Conservation (phyloP, 1,284 basidiomycete genomes). For the Fomitopsis palustris region DNA sequence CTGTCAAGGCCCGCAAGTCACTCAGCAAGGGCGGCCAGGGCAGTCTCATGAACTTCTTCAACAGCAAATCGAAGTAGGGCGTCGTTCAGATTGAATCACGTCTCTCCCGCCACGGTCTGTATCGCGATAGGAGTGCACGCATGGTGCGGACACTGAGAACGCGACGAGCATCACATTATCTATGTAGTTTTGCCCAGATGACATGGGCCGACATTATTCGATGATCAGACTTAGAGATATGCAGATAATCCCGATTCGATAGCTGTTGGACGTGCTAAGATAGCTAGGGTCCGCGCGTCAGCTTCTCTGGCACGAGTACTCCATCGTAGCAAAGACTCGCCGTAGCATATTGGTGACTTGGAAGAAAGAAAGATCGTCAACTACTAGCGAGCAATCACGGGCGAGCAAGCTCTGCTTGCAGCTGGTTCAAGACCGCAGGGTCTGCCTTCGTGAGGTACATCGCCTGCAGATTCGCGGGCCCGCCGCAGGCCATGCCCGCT, state of each 20-base stretch:
- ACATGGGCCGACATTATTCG: too few relatives aligned
- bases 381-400: too few relatives aligned
- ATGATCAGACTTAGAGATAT: too few relatives aligned
- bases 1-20: constrained; percentile 33
- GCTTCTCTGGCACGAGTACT: not conserved
- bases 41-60: constrained; percentile 30
- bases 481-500: constrained; percentile 53
- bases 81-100: not conserved
- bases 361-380: not conserved
- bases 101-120: too few relatives aligned
- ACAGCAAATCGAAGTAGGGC: constrained; percentile 18
- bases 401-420: constrained; percentile 45
- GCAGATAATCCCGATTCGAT: too few relatives aligned
- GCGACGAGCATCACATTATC: too few relatives aligned
- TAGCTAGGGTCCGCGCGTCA: not conserved
- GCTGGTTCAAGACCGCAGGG: constrained; percentile 63
- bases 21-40: constrained; percentile 22
- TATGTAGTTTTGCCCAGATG: too few relatives aligned
- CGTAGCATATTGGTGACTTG: not conserved
- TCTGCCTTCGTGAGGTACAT: constrained; percentile 65
- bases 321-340: not conserved
- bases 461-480: constrained; percentile 52
- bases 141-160: too few relatives aligned
- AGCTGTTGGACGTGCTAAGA: too few relatives aligned
- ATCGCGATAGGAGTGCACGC: too few relatives aligned